phyloP scores from a whole-genome alignment of 2,329 filamentous ascomycete species.

The Akanthomyces lecanii region DNA sequence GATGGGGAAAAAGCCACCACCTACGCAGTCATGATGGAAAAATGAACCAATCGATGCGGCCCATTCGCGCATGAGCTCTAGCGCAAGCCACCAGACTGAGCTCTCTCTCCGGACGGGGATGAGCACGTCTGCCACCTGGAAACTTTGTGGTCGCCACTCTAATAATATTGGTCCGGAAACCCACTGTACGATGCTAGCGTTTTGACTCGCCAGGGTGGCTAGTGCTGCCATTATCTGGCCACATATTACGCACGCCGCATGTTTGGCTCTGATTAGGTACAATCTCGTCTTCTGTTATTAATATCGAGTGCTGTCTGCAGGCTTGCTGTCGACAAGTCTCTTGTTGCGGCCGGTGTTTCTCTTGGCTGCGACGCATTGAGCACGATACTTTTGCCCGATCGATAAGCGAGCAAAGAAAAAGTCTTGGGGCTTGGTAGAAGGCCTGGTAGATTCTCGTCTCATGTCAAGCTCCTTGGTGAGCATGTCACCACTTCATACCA shows the following conservation, averaged over 20 bases:
- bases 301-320: not conserved
- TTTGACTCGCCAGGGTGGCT: not conserved
- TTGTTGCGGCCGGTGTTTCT: not conserved
- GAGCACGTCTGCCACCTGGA: not conserved
- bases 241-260: conserved; percentile 10
- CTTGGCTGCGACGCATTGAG: not conserved
- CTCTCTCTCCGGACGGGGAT: not conserved
- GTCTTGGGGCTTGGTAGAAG: not conserved
- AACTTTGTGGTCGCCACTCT: not conserved
- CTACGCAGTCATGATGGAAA: conserved; percentile 3
- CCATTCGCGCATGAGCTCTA: conserved; percentile 14
- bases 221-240: not conserved
- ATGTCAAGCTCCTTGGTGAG: not conserved
- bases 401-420: not conserved
- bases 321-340: not conserved
- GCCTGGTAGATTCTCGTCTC: no score
- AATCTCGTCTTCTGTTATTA: not conserved
- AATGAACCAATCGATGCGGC: conserved; percentile 9
- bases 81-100: not conserved
- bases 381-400: not conserved
- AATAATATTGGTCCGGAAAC: conserved; percentile 1
- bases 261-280: not conserved
- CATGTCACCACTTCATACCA: not conserved
- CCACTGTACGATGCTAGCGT: conserved; percentile 8
- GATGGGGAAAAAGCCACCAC: conserved; percentile 9